These are phyloP conservation scores for Trametes sp. DNA, from an alignment of 1,284 basidiomycete genomes.

Conservation along the genomic window DNA sequence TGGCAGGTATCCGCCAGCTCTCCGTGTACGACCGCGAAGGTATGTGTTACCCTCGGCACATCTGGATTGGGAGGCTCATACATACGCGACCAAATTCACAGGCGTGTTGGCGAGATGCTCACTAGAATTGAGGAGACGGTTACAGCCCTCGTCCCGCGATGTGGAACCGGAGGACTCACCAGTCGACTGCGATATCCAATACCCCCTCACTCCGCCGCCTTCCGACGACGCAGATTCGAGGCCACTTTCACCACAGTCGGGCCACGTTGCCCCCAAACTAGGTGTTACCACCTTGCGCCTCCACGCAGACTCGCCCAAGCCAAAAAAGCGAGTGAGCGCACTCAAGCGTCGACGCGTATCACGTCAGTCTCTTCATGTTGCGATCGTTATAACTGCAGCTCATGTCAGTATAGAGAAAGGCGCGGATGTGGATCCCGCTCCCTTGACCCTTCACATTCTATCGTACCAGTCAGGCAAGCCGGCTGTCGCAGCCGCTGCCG, in stretches of 20 bases:
- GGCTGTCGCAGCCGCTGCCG: conserved; percentile 45
- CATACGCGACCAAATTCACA: conserved; percentile 36
- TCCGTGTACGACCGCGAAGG: conserved; percentile 77
- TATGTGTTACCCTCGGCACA: conserved; percentile 42
- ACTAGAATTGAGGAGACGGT: conserved; percentile 47
- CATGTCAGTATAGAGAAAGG: not conserved
- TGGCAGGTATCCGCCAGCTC: conserved; percentile 61
- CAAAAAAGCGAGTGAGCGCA: conserved; percentile 30
- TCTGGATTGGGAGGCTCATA: not conserved
- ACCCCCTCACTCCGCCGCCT: conserved; percentile 74
- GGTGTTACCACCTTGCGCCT: conserved; percentile 50
- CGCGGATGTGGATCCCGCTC: conserved; percentile 19
- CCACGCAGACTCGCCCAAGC: conserved; percentile 24
- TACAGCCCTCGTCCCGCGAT: conserved; percentile 39
- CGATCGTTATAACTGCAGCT: not conserved
- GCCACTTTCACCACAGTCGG: conserved; percentile 58
- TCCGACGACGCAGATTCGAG: conserved; percentile 73
- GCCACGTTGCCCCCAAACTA: conserved; percentile 39
- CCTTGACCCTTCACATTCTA: conserved; percentile 44
- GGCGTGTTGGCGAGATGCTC: conserved; percentile 56
- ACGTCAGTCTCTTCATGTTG: conserved; percentile 13
- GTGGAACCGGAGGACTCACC: conserved; percentile 52
- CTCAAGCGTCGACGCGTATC: conserved; percentile 36
- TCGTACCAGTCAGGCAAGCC: conserved; percentile 48
- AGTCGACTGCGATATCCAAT: conserved; percentile 59